Percentiles rank a stretch among this genome's conserved stretches.
These are phyloP conservation scores for Voacanga thouarsii DNA, from an alignment of 257 asterid species.

Conservation along the genomic window DNA sequence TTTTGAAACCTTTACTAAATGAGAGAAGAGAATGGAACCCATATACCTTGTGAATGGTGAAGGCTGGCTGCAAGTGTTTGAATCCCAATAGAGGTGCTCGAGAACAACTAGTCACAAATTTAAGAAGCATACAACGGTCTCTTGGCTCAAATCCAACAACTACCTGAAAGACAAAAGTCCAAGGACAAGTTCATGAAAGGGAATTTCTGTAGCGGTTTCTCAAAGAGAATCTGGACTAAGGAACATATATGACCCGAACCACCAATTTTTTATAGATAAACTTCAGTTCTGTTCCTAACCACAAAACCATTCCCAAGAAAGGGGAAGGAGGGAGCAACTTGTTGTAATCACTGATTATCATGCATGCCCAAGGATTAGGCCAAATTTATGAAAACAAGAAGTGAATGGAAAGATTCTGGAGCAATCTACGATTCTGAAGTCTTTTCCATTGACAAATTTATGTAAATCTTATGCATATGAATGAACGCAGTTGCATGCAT, in stretches of 20 bases:
- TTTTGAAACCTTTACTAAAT: neutral
- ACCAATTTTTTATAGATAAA: neutral
- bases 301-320: too few relatives aligned
- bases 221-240: neutral
- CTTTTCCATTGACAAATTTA: neutral
- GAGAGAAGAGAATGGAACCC: neutral
- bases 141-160: slow-evolving; percentile 71
- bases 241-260: neutral
- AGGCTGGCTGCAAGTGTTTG: slow-evolving; percentile 91
- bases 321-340: neutral
- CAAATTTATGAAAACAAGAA: neutral
- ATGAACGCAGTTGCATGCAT: neutral
- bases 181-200: neutral
- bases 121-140: slow-evolving; percentile 92
- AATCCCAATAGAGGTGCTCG: slow-evolving; percentile 96
- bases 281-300: too few relatives aligned
- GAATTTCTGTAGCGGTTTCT: neutral
- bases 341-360: neutral
- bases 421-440: neutral
- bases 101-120: slow-evolving; percentile 98
- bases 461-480: neutral
- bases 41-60: slow-evolving; percentile 89
- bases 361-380: neutral
- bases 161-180: slow-evolving; percentile 39
- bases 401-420: neutral